phyloP scores from a whole-genome alignment of 2,329 filamentous ascomycete genomes.

The Ceratocystis ficicola region DNA sequence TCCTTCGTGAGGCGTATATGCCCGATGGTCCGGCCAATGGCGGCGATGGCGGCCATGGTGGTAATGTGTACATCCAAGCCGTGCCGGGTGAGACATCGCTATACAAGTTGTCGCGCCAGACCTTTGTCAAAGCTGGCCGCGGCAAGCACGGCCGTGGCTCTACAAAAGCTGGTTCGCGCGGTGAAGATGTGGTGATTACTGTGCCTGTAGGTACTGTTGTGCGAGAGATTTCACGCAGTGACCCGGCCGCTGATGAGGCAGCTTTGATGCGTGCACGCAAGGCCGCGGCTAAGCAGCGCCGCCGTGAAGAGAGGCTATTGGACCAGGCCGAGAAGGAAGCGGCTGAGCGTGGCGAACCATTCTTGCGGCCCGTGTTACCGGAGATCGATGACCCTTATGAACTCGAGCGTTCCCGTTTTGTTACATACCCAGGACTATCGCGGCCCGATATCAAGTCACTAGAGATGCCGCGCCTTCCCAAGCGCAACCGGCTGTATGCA shows the following conservation, averaged over 20 bases:
- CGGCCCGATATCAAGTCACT: slow-evolving; percentile 52
- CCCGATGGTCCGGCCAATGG: slow-evolving; percentile 85
- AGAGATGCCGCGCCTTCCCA: slow-evolving; percentile 40
- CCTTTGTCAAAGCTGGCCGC: slow-evolving; percentile 59
- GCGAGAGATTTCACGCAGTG: slow-evolving; percentile 64
- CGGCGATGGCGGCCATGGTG: slow-evolving; percentile 83
- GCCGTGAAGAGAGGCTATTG: slow-evolving; percentile 28
- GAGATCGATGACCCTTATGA: slow-evolving; percentile 30
- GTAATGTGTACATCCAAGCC: slow-evolving; percentile 89
- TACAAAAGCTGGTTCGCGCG: slow-evolving; percentile 60
- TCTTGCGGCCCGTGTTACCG: slow-evolving; percentile 16
- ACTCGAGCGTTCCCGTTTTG: slow-evolving; percentile 58
- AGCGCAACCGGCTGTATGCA: slow-evolving; percentile 43
- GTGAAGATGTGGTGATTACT: slow-evolving; percentile 75
- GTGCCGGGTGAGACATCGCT: slow-evolving; percentile 82
- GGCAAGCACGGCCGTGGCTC: slow-evolving; percentile 72
- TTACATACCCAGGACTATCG: slow-evolving; percentile 69
- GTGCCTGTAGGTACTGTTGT: slow-evolving; percentile 91
- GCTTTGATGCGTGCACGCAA: slow-evolving; percentile 29
- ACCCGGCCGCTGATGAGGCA: slow-evolving; percentile 60
- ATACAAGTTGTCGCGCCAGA: slow-evolving; percentile 73
- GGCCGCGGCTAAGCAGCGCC: slow-evolving; percentile 29
- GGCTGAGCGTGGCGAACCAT: slow-evolving; percentile 22
- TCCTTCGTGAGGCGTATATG: slow-evolving; percentile 81
- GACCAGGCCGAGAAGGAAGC: slow-evolving; percentile 27